These are phyloP conservation scores for Schoenoplectus tabernaemontani DNA, from an alignment of 202 grass and related monocot genomes.

Conservation along the genomic window DNA sequence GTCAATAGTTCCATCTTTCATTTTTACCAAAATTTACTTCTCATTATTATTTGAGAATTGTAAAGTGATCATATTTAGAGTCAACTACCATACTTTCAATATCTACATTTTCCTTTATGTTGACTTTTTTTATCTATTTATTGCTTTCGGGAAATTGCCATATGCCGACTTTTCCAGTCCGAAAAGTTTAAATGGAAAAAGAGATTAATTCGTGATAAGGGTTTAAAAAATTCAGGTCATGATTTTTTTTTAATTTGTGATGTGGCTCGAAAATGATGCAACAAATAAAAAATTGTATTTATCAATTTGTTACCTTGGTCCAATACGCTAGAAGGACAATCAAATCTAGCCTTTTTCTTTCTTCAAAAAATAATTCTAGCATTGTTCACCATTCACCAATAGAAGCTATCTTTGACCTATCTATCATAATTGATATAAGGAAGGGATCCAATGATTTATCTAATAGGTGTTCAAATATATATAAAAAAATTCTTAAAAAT, in stretches of 20 bases:
- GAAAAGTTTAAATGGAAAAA: neutral
- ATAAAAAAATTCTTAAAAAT: no score
- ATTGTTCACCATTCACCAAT: neutral
- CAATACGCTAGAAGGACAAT: neutral
- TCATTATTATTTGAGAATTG: neutral
- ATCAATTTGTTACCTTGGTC: neutral
- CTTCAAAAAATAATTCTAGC: neutral
- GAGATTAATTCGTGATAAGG: no score
- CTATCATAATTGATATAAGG: no score
- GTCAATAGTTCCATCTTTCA: neutral
- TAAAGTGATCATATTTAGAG: neutral
- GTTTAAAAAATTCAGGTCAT: no score
- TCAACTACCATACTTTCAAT: neutral
- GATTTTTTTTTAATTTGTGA: neutral
- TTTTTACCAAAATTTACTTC: neutral
- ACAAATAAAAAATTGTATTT: neutral
- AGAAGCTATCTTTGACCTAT: neutral
- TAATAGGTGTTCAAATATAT: no score
- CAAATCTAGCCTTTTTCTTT: no score
- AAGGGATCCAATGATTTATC: no score
- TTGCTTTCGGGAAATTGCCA: neutral
- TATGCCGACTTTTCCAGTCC: no score
- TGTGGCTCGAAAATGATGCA: neutral
- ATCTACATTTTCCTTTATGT: neutral
- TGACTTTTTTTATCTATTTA: neutral